Evolutionary conservation across 768 basidiomycete species (phyloP).

Genomic region (Trametes villosa): DNA sequence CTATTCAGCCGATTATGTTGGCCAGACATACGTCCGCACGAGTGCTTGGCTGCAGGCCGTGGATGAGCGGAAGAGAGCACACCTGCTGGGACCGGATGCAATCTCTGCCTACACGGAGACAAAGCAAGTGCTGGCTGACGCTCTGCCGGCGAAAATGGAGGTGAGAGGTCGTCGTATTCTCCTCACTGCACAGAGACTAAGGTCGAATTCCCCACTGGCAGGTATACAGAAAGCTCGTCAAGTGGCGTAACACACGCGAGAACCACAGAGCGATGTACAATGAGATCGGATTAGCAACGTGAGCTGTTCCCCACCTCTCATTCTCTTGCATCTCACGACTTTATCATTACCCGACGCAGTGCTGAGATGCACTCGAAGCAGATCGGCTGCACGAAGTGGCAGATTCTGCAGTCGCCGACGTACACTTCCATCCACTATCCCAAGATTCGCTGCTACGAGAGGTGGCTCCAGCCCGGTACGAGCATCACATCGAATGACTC

Average conservation of each 20-base stretch:
- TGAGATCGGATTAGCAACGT: constrained; percentile 5
- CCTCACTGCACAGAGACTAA: neutral
- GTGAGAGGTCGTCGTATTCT: constrained; percentile 13
- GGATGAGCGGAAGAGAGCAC: constrained; percentile 29
- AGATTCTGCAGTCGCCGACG: constrained; percentile 45
- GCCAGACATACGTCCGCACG: constrained; percentile 1
- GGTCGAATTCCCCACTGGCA: neutral
- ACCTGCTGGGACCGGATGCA: constrained; percentile 7
- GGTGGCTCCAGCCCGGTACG: constrained; percentile 44
- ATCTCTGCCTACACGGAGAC: constrained; percentile 15
- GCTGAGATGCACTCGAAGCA: constrained; percentile 37
- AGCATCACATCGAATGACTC: neutral
- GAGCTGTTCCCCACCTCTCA: neutral
- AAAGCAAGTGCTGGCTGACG: constrained; percentile 17
- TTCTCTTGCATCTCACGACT: neutral
- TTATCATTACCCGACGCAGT: constrained; percentile 34
- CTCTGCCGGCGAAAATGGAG: constrained; percentile 11
- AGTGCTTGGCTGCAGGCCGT: constrained; percentile 22
- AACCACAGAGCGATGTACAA: neutral
- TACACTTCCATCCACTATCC: constrained; percentile 45
- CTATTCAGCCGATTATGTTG: neutral
- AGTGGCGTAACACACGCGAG: constrained; percentile 14
- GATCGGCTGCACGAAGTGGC: constrained; percentile 48
- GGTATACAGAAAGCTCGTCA: constrained; percentile 11
- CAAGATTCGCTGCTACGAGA: constrained; percentile 46